A percentile compares a stretch with the other conserved stretches of the same genome.
Conservation (phyloP, 192 early-diverging fungal species). For the Umbelopsis ramanniana region DNA sequence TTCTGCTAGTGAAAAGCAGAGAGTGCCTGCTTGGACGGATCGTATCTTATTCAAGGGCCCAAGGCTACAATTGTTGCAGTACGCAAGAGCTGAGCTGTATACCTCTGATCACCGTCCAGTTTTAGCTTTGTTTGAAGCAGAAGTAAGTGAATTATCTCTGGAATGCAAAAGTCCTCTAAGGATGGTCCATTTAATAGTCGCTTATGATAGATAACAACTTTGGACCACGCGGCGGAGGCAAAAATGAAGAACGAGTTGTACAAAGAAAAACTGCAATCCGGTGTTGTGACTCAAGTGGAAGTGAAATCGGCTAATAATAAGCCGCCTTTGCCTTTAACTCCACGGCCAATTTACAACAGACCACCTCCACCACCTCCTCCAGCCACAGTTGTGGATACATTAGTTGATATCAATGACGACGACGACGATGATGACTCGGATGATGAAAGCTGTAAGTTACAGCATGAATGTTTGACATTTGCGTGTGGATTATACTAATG, state of each 20-base stretch:
- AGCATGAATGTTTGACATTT: not conserved
- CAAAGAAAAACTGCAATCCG: slow-evolving; percentile 39
- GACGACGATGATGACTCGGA: slow-evolving; percentile 23
- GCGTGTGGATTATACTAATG: not conserved
- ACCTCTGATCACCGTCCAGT: slow-evolving; percentile 85
- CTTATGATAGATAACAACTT: slow-evolving; percentile 41
- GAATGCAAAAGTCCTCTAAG: too few relatives aligned
- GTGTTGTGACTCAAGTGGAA: slow-evolving; percentile 4
- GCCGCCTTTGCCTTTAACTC: slow-evolving; percentile 15
- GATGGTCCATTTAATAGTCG: not conserved
- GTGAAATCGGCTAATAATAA: not conserved
- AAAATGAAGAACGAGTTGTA: slow-evolving; percentile 57
- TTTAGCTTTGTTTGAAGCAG: slow-evolving; percentile 40
- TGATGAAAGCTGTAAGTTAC: slow-evolving; percentile 18
- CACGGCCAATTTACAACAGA: slow-evolving; percentile 11
- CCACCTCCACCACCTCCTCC: slow-evolving; percentile 3
- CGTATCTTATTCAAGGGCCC: slow-evolving; percentile 65
- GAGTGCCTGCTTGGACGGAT: slow-evolving; percentile 73
- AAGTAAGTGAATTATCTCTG: slow-evolving; percentile 23
- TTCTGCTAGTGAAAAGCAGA: slow-evolving; percentile 57
- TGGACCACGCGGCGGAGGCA: slow-evolving; percentile 50
- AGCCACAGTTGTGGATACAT: slow-evolving; percentile 25
- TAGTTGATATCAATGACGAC: slow-evolving; percentile 27
- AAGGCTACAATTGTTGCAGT: slow-evolving; percentile 51
- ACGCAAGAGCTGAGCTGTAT: slow-evolving; percentile 59